phyloP scores from a whole-genome alignment of 1,284 basidiomycete genomes.

The Ceratobasidium sp. region DNA sequence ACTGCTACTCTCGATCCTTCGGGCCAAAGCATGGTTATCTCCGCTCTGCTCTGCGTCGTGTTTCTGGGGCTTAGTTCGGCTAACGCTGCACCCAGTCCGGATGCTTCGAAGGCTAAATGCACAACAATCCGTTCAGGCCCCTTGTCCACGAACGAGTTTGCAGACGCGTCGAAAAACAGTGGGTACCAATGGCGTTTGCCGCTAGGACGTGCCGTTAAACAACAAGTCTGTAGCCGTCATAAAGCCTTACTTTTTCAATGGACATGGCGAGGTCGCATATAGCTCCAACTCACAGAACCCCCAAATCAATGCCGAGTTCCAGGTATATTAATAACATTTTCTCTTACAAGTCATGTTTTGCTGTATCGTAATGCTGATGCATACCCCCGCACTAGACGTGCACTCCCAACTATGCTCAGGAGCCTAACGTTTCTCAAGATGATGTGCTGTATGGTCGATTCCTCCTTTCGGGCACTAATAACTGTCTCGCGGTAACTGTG shows the following conservation, averaged over 20 bases:
- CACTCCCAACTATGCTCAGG: conserved; percentile 15
- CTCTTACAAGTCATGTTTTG: no score
- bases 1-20: no score
- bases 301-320: conserved; percentile 10
- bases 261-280: background rate
- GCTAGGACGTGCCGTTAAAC: background rate
- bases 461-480: background rate
- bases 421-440: background rate
- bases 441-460: conserved; percentile 1
- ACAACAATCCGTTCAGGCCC: background rate
- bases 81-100: no score
- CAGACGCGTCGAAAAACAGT: background rate
- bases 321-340: background rate
- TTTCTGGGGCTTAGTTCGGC: no score
- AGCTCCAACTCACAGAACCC: background rate
- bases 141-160: background rate
- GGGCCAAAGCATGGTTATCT: no score
- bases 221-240: no score
- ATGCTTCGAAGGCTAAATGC: background rate
- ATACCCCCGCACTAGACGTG: background rate
- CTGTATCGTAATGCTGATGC: no score
- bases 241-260: conserved; percentile 1
- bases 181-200: background rate
- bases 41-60: no score
- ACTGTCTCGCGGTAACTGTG: conserved; percentile 7